Percentiles rank a stretch among this genome's conserved stretches.
Evolutionary conservation across 2,329 filamentous ascomycete species (phyloP).

Genomic region (Teratosphaeriaceae sp.): DNA sequence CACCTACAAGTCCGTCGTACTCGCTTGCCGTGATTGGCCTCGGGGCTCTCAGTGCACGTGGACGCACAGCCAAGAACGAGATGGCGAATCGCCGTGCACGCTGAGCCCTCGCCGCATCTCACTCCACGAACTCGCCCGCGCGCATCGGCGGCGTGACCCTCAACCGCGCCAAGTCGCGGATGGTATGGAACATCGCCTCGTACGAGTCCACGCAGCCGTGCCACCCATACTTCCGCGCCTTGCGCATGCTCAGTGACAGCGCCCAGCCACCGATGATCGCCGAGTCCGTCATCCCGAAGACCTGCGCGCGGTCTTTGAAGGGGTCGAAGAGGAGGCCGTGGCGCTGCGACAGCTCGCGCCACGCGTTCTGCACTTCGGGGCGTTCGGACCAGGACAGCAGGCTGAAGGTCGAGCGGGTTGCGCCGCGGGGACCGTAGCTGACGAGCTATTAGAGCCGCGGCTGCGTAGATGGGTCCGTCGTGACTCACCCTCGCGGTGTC

Average conservation of each 20-base stretch:
- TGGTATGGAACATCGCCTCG: constrained; percentile 34
- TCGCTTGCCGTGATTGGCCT: too few species aligned
- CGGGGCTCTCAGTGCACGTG: too few species aligned
- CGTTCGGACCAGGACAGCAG: constrained; percentile 39
- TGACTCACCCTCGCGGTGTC: constrained; percentile 13
- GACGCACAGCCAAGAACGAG: too few species aligned
- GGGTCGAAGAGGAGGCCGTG: constrained; percentile 11
- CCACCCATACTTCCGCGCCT: constrained; percentile 39
- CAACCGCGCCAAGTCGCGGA: constrained; percentile 34
- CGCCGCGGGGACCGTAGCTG: constrained; percentile 14
- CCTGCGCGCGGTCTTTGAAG: constrained; percentile 28
- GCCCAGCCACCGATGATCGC: constrained; percentile 28
- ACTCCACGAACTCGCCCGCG: not conserved
- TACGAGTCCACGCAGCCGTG: constrained; percentile 39
- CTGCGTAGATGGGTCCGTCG: not conserved
- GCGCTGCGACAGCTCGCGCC: constrained; percentile 26
- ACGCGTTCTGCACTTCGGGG: constrained; percentile 37
- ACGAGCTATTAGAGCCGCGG: not conserved
- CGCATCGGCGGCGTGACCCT: constrained; percentile 11
- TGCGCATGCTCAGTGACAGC: constrained; percentile 21
- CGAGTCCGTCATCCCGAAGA: constrained; percentile 17
- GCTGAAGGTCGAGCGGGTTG: constrained; percentile 10
- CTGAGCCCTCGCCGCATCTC: too few species aligned
- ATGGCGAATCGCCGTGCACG: too few species aligned
- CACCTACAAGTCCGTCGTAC: too few species aligned